Conservation (phyloP, 164 flowering plant genomes). For the Amborella trichopoda region DNA sequence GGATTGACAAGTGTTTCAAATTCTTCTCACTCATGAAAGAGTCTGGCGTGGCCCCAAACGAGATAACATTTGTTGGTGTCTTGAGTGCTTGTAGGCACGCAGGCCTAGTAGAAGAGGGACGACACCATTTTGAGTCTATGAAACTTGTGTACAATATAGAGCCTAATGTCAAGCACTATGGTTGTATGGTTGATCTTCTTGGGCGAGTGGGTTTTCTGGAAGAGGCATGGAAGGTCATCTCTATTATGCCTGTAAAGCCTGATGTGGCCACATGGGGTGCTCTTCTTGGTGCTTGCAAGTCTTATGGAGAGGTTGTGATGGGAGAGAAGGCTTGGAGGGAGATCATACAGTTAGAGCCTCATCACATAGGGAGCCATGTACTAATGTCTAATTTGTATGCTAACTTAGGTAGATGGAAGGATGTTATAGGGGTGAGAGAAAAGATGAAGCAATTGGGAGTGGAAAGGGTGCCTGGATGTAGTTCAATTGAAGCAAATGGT, state of each 20-base stretch:
- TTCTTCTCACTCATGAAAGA: conserved; percentile 24
- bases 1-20: conserved; percentile 18
- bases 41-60: conserved; percentile 20
- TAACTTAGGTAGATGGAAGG: conserved; percentile 26
- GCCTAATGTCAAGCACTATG: conserved; percentile 37
- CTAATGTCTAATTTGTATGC: conserved; percentile 32
- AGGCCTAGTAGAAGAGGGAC: conserved; percentile 32
- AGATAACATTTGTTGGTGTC: conserved; percentile 34
- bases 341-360: conserved; percentile 27
- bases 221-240: conserved; percentile 31
- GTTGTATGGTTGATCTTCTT: conserved; percentile 47
- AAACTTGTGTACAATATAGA: conserved; percentile 13
- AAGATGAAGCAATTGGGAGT: conserved; percentile 24
- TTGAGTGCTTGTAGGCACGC: conserved; percentile 36
- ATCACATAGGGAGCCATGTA: conserved; percentile 34
- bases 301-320: conserved; percentile 23
- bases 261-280: conserved; percentile 44
- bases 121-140: conserved; percentile 26
- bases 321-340: conserved; percentile 27
- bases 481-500: conserved; percentile 26
- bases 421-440: conserved; percentile 20
- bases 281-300: conserved; percentile 33
- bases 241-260: conserved; percentile 30
- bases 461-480: conserved; percentile 30
- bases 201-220: conserved; percentile 29